Percentiles rank a stretch among this genome's conserved stretches.
These are phyloP conservation scores for Blastobotrys arbuscula DNA, from an alignment of 1,139 yeast genomes.

Conservation along the genomic window DNA sequence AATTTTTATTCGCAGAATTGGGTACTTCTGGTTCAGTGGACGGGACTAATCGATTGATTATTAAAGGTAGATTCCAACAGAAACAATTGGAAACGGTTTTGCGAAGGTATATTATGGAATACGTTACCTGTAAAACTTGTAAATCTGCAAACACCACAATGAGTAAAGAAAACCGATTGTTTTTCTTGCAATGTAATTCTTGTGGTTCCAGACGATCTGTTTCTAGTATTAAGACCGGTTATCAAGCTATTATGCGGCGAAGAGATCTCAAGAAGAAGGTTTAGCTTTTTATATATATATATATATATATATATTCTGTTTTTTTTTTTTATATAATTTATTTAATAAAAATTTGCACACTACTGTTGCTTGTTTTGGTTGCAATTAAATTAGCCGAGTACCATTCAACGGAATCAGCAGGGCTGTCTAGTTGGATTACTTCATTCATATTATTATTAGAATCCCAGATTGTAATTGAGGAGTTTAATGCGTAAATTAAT, in stretches of 20 bases:
- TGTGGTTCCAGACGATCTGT: constrained; percentile 98
- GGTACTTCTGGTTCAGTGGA: constrained; percentile 99
- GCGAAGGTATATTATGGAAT: constrained; percentile 93
- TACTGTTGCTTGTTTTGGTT: constrained; percentile 3
- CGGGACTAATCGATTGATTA: constrained; percentile 93
- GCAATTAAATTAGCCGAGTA: not conserved
- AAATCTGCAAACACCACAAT: constrained; percentile 95
- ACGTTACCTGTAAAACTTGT: constrained; percentile 98
- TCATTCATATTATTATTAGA: too few relatives aligned
- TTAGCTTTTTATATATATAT: not conserved
- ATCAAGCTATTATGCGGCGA: constrained; percentile 74
- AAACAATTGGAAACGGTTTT: constrained; percentile 95
- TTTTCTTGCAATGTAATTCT: constrained; percentile 94
- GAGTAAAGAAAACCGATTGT: constrained; percentile 96
- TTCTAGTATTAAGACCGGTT: constrained; percentile 96
- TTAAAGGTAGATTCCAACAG: constrained; percentile 97
- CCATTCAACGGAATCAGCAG: not conserved
- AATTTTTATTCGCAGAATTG: constrained; percentile 94
- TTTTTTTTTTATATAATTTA: not conserved
- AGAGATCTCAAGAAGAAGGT: constrained; percentile 31
- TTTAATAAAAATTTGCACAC: constrained; percentile 1
- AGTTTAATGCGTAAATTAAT: too few relatives aligned
- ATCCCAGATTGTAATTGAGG: constrained; percentile 2
- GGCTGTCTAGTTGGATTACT: not conserved
- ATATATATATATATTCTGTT: not conserved